These are phyloP conservation scores for Xylaria sp. DNA, from an alignment of 2,329 filamentous ascomycete genomes.

Conservation along the genomic window DNA sequence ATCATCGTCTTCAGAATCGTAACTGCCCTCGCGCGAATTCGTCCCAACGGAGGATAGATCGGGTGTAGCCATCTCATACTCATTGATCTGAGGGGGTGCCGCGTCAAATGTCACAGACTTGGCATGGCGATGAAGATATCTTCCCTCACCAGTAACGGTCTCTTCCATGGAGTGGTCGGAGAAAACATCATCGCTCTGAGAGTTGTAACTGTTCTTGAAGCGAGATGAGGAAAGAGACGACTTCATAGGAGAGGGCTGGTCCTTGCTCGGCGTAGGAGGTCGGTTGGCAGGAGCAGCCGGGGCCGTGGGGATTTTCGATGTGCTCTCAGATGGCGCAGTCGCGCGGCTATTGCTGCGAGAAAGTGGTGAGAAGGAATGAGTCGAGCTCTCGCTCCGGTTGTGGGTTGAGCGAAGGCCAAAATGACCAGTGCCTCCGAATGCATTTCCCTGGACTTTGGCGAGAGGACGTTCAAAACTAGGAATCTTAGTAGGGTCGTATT, in stretches of 20 bases:
- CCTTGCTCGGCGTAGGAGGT: conserved; percentile 58
- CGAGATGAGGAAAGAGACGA: conserved; percentile 72
- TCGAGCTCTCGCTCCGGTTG: conserved; percentile 25
- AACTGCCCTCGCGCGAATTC: conserved; percentile 88
- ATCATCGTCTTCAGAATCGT: conserved; percentile 75
- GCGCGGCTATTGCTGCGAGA: conserved; percentile 52
- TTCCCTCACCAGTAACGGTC: conserved; percentile 57
- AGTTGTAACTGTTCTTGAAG: conserved; percentile 65
- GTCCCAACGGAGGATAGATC: conserved; percentile 90
- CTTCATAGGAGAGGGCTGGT: conserved; percentile 75
- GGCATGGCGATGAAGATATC: conserved; percentile 71
- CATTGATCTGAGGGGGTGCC: conserved; percentile 88
- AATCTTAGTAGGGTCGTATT: conserved; percentile 79
- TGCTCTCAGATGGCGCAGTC: conserved; percentile 53
- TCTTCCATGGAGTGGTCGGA: conserved; percentile 58
- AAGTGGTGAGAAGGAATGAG: too few species aligned
- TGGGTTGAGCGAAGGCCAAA: conserved; percentile 49
- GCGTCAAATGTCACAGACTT: conserved; percentile 98
- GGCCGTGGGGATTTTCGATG: conserved; percentile 41
- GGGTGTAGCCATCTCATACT: conserved; percentile 96
- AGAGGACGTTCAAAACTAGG: conserved; percentile 78
- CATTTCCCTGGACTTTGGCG: conserved; percentile 68
- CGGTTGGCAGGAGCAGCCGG: conserved; percentile 28
- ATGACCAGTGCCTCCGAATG: conserved; percentile 55
- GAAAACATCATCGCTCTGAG: conserved; percentile 62